A percentile compares a stretch with the other conserved stretches of the same genome.
Evolutionary conservation across 1,139 yeast genomes (phyloP).

Genomic region (Zygosaccharomyces sapae): DNA sequence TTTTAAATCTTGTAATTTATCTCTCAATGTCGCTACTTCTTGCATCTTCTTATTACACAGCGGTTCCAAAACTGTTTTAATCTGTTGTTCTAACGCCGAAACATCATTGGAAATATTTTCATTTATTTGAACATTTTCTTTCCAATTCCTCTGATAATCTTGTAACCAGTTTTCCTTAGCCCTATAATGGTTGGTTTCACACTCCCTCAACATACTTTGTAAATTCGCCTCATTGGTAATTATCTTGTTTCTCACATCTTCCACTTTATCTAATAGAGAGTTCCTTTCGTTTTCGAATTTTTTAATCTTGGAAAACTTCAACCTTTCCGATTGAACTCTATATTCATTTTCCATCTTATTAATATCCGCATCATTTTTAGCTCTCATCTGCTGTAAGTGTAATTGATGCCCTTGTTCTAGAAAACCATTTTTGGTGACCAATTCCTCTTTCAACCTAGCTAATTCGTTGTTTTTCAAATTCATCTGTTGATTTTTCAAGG

Average conservation of each 20-base stretch:
- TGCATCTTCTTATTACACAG: conserved; percentile 17
- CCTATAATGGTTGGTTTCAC: conserved; percentile 23
- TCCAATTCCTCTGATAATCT: conserved; percentile 28
- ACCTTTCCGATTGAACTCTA: conserved; percentile 37
- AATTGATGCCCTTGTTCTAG: conserved; percentile 40
- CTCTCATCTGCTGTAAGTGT: conserved; percentile 38
- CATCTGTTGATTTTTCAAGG: conserved; percentile 29
- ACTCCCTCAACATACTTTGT: conserved; percentile 21
- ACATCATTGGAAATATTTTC: conserved; percentile 19
- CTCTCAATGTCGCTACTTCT: conserved; percentile 19
- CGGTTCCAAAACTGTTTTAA: conserved; percentile 21
- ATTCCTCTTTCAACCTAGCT: conserved; percentile 39
- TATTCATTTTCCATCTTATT: conserved; percentile 41
- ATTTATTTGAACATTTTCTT: conserved; percentile 21
- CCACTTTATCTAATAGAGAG: conserved; percentile 25
- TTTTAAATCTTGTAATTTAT: conserved; percentile 23
- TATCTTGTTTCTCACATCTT: conserved; percentile 25
- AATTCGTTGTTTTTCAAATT: conserved; percentile 43
- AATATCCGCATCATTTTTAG: conserved; percentile 39
- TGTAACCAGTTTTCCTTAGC: conserved; percentile 30
- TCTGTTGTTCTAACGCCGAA: conserved; percentile 20
- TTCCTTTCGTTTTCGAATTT: conserved; percentile 34
- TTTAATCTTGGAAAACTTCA: conserved; percentile 36
- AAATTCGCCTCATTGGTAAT: conserved; percentile 27
- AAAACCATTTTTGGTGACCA: conserved; percentile 28